Evolutionary conservation across 352 stramenopile genomes (phyloP).

Genomic region (Phytophthora constricta): DNA sequence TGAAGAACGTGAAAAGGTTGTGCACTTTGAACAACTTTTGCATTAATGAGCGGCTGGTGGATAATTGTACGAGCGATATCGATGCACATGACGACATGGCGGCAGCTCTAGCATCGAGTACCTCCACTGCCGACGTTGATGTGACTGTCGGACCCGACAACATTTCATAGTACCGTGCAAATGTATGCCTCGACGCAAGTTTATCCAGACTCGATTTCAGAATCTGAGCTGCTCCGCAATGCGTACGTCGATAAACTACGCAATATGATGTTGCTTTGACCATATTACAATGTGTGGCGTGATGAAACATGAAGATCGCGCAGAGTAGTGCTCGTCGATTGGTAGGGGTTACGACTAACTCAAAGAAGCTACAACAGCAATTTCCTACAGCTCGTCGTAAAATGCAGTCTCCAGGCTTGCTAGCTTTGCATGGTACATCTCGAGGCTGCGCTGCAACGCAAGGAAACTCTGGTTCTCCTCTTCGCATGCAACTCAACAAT

Average conservation of each 20-base stretch:
- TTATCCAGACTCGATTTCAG: background rate
- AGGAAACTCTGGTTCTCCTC: background rate
- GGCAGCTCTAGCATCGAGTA: background rate
- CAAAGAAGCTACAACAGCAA: background rate
- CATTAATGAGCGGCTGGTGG: background rate
- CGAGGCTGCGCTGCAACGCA: background rate
- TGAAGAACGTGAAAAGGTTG: slow-evolving; percentile 17
- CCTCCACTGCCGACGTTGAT: background rate
- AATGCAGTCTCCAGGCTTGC: slow-evolving; percentile 4
- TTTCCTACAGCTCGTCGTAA: background rate
- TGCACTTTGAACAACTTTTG: slow-evolving; percentile 22
- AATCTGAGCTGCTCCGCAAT: background rate
- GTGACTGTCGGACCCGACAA: background rate
- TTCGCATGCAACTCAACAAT: background rate
- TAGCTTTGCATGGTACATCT: slow-evolving; percentile 3
- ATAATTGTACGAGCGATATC: background rate
- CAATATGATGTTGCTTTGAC: background rate
- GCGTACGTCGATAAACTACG: slow-evolving; percentile 3
- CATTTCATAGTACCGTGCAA: slow-evolving; percentile 1
- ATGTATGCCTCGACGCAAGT: slow-evolving; percentile 2
- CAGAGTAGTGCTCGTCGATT: background rate
- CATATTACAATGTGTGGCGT: background rate
- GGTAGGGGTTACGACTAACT: background rate
- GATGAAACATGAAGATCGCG: background rate
- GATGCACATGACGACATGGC: background rate